Conservation (phyloP, 2,329 filamentous ascomycete species). For the Venturiaceae sp. region DNA sequence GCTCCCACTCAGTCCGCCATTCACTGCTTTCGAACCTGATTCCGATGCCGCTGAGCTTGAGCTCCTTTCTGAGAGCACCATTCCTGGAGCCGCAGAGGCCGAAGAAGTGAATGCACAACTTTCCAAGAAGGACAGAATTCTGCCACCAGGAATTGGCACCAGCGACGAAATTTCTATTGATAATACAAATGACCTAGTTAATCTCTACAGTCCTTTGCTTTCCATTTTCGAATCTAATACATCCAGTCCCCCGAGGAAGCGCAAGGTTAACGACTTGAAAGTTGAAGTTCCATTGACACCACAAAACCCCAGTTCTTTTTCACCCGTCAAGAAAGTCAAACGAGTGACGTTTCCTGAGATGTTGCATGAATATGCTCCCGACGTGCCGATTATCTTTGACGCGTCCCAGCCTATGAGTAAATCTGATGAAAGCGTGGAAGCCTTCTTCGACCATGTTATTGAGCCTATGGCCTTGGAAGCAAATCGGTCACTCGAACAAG, state of each 20-base stretch:
- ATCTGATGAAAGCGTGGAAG: slow-evolving; percentile 20
- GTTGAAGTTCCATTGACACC: slow-evolving; percentile 38
- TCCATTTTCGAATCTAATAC: slow-evolving; percentile 10
- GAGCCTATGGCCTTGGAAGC: slow-evolving; percentile 26
- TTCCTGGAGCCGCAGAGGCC: slow-evolving; percentile 23
- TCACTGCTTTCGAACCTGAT: slow-evolving; percentile 28
- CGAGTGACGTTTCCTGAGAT: slow-evolving; percentile 28
- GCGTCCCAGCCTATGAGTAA: slow-evolving; percentile 6
- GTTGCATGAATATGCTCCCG: slow-evolving; percentile 22
- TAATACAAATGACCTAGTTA: slow-evolving; percentile 16
- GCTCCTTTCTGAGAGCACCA: slow-evolving; percentile 24
- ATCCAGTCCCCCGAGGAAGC: slow-evolving; percentile 20
- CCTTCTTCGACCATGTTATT: slow-evolving; percentile 24
- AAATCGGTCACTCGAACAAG: slow-evolving; percentile 26
- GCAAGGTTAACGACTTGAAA: slow-evolving; percentile 27
- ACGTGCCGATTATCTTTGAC: slow-evolving; percentile 16
- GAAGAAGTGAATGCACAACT: slow-evolving; percentile 23
- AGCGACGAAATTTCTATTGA: slow-evolving; percentile 13
- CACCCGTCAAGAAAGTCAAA: slow-evolving; percentile 27
- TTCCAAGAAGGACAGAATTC: slow-evolving; percentile 15
- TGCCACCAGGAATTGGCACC: slow-evolving; percentile 9
- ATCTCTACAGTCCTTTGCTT: slow-evolving; percentile 15
- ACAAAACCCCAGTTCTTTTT: slow-evolving; percentile 9
- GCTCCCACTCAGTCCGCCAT: slow-evolving; percentile 30
- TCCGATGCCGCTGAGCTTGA: slow-evolving; percentile 26